These are phyloP conservation scores for Leishmania guyanensis DNA, from an alignment of 208 protist genomes.

Conservation along the genomic window DNA sequence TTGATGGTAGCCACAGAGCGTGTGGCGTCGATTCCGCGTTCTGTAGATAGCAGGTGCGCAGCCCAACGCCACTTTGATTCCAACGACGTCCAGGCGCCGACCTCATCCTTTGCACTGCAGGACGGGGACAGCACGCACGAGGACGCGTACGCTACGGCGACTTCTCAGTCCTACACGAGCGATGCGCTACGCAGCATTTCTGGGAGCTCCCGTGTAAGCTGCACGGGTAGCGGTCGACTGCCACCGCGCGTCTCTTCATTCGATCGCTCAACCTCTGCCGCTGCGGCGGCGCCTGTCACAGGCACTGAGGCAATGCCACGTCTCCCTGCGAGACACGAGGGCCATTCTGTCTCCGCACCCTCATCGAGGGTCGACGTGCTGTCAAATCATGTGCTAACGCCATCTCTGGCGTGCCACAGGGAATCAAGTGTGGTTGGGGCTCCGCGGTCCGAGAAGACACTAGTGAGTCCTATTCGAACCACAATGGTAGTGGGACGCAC, in stretches of 20 bases:
- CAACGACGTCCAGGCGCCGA: too few species aligned
- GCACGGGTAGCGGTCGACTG: constrained; percentile 3
- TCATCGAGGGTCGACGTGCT: background rate
- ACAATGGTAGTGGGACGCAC: constrained; percentile 1
- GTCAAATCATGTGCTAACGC: background rate
- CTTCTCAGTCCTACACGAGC: constrained; percentile 2
- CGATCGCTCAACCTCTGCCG: background rate
- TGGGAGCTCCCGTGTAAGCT: background rate
- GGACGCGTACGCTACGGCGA: background rate
- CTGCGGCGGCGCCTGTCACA: background rate
- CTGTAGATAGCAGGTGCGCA: background rate
- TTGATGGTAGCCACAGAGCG: background rate
- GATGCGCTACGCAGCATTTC: constrained; percentile 1
- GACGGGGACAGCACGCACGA: too few species aligned
- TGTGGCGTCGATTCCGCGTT: background rate
- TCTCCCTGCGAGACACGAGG: background rate
- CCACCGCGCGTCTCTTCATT: constrained; percentile 19
- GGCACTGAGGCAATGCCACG: background rate
- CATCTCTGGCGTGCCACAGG: background rate
- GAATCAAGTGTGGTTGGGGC: background rate
- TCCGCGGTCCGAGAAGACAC: background rate
- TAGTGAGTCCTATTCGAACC: background rate
- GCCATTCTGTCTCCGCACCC: background rate
- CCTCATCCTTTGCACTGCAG: too few species aligned
- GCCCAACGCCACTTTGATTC: too few species aligned